Evolutionary conservation across 164 flowering plant genomes (phyloP).

Genomic region (Nymphaea colorata): DNA sequence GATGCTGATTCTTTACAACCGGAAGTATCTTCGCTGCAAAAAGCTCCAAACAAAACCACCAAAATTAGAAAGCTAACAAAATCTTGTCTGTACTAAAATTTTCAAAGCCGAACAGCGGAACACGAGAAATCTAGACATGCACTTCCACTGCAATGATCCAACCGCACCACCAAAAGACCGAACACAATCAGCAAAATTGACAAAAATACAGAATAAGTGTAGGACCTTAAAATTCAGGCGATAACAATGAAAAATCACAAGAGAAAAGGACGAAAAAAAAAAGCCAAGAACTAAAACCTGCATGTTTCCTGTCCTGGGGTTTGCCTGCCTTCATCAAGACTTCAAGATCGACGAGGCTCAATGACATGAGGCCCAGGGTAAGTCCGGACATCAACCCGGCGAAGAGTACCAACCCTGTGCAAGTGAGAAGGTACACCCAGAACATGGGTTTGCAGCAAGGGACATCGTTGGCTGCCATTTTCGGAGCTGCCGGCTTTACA

Average conservation of each 20-base stretch:
- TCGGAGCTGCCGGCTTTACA: not conserved
- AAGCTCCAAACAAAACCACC: too few species aligned
- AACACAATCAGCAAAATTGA: too few species aligned
- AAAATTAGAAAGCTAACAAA: too few species aligned
- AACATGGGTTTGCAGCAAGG: constrained; percentile 50
- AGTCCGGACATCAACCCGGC: constrained; percentile 64
- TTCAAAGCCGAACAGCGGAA: too few species aligned
- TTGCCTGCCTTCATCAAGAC: constrained; percentile 42
- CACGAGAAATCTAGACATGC: too few species aligned
- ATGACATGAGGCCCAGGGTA: constrained; percentile 55
- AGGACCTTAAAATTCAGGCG: not conserved
- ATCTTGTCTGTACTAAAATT: too few species aligned
- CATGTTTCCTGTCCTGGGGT: constrained; percentile 39
- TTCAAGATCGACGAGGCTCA: constrained; percentile 56
- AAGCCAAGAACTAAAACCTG: constrained; percentile 19
- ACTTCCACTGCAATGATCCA: too few species aligned
- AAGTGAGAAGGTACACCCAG: constrained; percentile 30
- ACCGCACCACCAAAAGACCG: too few species aligned
- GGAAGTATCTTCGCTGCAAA: constrained; percentile 42
- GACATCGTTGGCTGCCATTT: constrained; percentile 35
- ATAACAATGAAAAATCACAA: not conserved
- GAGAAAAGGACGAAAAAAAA: not conserved
- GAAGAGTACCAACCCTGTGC: constrained; percentile 28
- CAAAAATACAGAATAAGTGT: too few species aligned
- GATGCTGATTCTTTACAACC: constrained; percentile 43